Percentiles rank a stretch among this genome's conserved stretches.
phyloP scores from a whole-genome alignment of 345 rosid species.

The Balakata baccata region DNA sequence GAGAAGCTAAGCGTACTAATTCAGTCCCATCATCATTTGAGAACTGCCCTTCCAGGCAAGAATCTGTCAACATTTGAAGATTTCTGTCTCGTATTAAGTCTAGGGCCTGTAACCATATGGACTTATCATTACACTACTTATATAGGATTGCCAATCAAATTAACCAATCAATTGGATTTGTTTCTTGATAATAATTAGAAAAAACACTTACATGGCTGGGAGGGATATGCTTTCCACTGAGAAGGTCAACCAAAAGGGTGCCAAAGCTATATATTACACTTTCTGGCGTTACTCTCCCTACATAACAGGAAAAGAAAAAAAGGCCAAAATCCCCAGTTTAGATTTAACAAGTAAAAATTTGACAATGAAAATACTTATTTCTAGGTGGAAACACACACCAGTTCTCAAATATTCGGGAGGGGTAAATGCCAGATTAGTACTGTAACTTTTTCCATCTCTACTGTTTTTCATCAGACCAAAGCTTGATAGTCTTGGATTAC shows the following conservation, averaged over 20 bases:
- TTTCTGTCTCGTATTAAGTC: slow-evolving; percentile 91
- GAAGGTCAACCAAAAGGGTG: slow-evolving; percentile 90
- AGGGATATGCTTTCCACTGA: slow-evolving; percentile 95
- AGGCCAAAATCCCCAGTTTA: neutral
- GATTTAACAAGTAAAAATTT: neutral
- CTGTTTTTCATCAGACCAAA: slow-evolving; percentile 97
- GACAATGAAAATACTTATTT: neutral
- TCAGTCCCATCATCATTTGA: slow-evolving; percentile 81
- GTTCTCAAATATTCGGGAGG: slow-evolving; percentile 97
- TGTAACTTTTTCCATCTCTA: slow-evolving; percentile 91
- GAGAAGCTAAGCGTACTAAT: slow-evolving; percentile 81
- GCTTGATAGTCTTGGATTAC: slow-evolving; percentile 84
- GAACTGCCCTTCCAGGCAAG: slow-evolving; percentile 92
- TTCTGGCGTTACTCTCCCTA: slow-evolving; percentile 89
- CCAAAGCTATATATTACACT: slow-evolving; percentile 98
- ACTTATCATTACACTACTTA: slow-evolving; percentile 10
- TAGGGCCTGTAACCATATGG: slow-evolving; percentile 57
- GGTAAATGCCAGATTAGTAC: slow-evolving; percentile 91
- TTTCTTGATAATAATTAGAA: neutral
- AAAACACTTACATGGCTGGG: slow-evolving; percentile 74
- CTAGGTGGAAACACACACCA: slow-evolving; percentile 37
- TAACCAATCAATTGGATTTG: neutral
- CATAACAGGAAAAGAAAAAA: slow-evolving; percentile 15
- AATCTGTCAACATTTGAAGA: slow-evolving; percentile 80
- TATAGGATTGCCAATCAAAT: neutral